Conservation (phyloP, 192 early-diverging fungal species). For the Linnemannia elongata region DNA sequence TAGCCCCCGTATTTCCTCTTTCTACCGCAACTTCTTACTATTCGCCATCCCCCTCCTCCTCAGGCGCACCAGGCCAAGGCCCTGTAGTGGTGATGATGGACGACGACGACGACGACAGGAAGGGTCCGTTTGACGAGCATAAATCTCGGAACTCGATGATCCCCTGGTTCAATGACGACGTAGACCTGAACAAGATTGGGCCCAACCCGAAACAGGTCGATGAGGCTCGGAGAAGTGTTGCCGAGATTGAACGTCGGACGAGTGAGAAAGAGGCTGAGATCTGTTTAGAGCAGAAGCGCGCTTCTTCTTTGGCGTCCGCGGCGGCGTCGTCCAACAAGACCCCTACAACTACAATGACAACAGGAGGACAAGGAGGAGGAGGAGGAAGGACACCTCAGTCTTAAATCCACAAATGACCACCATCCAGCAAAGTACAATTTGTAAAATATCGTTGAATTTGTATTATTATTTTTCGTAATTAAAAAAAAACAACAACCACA, state of each 20-base stretch:
- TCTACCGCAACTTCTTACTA: too few species aligned
- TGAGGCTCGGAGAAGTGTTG: not conserved
- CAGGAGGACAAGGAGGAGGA: too few species aligned
- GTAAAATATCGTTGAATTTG: too few species aligned
- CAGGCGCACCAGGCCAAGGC: not conserved
- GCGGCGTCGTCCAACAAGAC: not conserved
- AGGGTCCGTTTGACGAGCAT: slow-evolving; percentile 6
- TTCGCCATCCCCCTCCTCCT: too few species aligned
- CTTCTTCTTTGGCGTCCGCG: not conserved
- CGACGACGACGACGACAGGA: not conserved
- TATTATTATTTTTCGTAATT: too few species aligned
- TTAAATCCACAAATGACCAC: too few species aligned
- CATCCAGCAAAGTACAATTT: too few species aligned
- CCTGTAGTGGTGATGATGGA: not conserved
- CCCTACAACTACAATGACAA: not conserved
- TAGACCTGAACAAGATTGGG: not conserved
- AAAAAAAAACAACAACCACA: not conserved
- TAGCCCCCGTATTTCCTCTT: too few species aligned
- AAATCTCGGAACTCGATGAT: not conserved
- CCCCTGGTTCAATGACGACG: not conserved
- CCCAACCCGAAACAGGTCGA: not conserved
- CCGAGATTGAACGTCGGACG: not conserved
- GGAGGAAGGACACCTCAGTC: too few species aligned
- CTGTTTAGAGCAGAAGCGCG: not conserved
- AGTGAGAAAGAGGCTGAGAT: not conserved